Evolutionary conservation across 495 filamentous ascomycete species (phyloP), one percentile per base, ranked within the genome.

Genomic region (Podospora pseudocomata): DNA sequence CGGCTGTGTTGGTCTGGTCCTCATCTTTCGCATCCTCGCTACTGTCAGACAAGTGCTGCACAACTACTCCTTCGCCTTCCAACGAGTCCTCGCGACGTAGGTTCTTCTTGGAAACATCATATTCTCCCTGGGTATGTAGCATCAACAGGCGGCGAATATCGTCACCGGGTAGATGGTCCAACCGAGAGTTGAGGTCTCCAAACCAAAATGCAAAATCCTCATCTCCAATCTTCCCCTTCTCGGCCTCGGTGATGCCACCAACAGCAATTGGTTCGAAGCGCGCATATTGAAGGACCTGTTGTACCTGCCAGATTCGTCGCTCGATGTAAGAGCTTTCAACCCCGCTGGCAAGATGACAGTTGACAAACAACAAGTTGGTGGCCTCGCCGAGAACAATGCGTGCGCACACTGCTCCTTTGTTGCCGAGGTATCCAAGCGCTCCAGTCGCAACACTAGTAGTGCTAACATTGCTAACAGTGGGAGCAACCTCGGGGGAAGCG

Each of bases 151-250:
- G 86, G 26, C 96, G 86, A 39, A 99, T 94, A 77, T 97, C 96
- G 60, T 92, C 92, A 0, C 92, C 93, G 0, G 95, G 90, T 5
- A 98, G 87, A 60, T 89, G 90, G 58, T 97, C 93, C 0, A 99
- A 82, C 44, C 96, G 86, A 73, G 97, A 99, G 77, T 99, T 99
- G 9, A 99, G 83, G 78, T 99, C 96, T 23, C 96, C 96, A 76
- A 96, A 93, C 92, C 94, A 97, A 72, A 98, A 97, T 1, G 89
- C 86, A 78, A 97, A 94, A 75, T 98, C 95, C 68, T 94, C 93
- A 60, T 93, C 89, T 1, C 92, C 93, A 68, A 99, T 89, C n/a
- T 79, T 81, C 69, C 96, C 92, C 13, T 80, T 80, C 1, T 77
- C 77, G 44, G 84, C 82, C 34, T 85, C 82, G 9, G 78, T 81